Conservation (phyloP, 2,329 filamentous ascomycete species). For the Cladosporium sp. region DNA sequence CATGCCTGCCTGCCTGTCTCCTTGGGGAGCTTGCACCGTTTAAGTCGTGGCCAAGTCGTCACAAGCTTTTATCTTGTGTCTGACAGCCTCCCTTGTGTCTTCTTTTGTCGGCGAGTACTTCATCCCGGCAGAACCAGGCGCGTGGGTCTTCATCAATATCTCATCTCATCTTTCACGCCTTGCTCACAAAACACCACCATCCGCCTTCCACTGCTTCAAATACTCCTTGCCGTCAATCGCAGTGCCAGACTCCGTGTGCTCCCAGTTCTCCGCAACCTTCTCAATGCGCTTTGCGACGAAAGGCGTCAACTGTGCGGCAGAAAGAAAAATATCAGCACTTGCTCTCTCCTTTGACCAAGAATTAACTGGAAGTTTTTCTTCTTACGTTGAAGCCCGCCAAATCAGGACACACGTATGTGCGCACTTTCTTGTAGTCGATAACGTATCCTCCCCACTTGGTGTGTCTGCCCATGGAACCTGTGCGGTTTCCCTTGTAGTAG, state of each 20-base stretch:
- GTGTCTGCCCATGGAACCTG: constrained; percentile 82
- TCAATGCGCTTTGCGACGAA: constrained; percentile 68
- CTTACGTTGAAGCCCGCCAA: constrained; percentile 70
- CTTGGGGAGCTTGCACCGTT: not conserved
- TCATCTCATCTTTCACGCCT: not conserved
- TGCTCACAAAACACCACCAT: constrained; percentile 34
- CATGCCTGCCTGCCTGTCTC: not conserved
- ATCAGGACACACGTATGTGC: constrained; percentile 82
- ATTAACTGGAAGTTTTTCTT: not conserved
- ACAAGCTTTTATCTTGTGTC: not conserved
- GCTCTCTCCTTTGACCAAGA: no score
- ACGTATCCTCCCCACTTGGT: constrained; percentile 80
- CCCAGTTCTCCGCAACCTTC: constrained; percentile 55
- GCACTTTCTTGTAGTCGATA: constrained; percentile 83
- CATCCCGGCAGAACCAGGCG: not conserved
- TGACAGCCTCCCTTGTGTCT: not conserved
- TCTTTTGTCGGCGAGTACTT: not conserved
- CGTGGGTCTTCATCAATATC: not conserved
- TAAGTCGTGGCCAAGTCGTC: not conserved
- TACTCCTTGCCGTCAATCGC: constrained; percentile 36
- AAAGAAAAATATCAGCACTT: not conserved
- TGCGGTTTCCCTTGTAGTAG: constrained; percentile 95
- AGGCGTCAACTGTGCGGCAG: constrained; percentile 66
- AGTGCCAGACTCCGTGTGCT: constrained; percentile 29
- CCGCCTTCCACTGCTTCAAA: constrained; percentile 36